A percentile compares a stretch with the other conserved stretches of the same genome.
These are phyloP conservation scores for Juglanconis oblonga DNA, from an alignment of 2,329 filamentous ascomycete genomes.

Conservation along the genomic window DNA sequence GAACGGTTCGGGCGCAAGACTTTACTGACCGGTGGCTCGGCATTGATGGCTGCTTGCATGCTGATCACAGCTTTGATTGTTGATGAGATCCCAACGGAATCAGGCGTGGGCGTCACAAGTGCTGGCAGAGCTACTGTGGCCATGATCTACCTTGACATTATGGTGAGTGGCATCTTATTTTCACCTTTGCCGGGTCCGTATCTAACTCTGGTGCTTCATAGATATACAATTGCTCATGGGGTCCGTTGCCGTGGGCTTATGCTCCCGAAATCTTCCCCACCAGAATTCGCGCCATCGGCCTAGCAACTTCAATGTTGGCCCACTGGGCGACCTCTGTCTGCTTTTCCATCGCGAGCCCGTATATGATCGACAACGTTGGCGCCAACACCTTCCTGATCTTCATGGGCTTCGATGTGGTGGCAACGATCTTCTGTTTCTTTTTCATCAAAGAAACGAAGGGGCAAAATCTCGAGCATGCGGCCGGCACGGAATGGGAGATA, in stretches of 20 bases:
- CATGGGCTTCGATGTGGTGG: constrained; percentile 13
- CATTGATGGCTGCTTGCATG: constrained; percentile 4
- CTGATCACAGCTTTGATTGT: constrained; percentile 4
- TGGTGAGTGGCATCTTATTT: not conserved
- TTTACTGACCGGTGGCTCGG: constrained; percentile 1
- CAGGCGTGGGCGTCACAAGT: constrained; percentile 1
- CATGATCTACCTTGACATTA: constrained; percentile 13
- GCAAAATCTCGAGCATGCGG: constrained; percentile 10
- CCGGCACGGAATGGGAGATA: constrained; percentile 3
- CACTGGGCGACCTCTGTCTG: constrained; percentile 25
- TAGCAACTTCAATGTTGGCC: constrained; percentile 31
- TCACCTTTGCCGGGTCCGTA: not conserved
- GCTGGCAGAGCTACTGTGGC: constrained; percentile 11
- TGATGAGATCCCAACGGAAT: constrained; percentile 2
- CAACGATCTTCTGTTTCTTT: constrained; percentile 7
- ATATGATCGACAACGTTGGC: constrained; percentile 6
- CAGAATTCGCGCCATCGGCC: constrained; percentile 34
- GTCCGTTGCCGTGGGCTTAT: constrained; percentile 16
- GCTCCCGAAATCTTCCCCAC: constrained; percentile 20
- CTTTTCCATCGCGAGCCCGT: constrained; percentile 10
- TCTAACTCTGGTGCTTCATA: not conserved
- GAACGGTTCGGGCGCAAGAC: constrained; percentile 4
- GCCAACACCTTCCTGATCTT: constrained; percentile 13
- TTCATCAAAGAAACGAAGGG: constrained; percentile 10
- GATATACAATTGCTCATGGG: constrained; percentile 18